phyloP scores from a whole-genome alignment of 2,329 filamentous ascomycete genomes.

The Blastomyces parvus region DNA sequence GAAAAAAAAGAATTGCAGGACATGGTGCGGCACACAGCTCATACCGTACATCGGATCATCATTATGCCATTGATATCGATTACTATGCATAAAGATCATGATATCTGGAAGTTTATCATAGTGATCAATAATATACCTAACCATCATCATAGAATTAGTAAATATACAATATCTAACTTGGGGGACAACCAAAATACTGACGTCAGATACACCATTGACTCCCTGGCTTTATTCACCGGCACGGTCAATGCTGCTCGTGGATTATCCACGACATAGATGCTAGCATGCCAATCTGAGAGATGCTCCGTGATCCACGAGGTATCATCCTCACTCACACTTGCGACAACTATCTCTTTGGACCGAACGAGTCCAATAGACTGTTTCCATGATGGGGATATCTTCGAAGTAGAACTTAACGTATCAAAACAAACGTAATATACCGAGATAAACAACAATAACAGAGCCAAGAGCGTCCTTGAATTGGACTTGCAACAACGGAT shows the following conservation, averaged over 20 bases:
- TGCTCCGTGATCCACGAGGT: conserved; percentile 31
- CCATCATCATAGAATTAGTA: neutral
- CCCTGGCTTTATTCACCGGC: conserved; percentile 33
- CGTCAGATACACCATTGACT: conserved; percentile 37
- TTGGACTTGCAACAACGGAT: neutral
- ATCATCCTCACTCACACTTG: conserved; percentile 31
- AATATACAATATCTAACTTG: neutral
- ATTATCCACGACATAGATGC: conserved; percentile 48
- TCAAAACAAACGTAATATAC: conserved; percentile 1
- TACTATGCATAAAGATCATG: conserved; percentile 37
- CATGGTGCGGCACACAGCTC: neutral
- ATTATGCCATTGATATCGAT: conserved; percentile 41
- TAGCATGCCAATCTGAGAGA: conserved; percentile 42
- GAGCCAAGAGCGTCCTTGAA: neutral
- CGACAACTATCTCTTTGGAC: conserved; percentile 25
- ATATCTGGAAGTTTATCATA: conserved; percentile 33
- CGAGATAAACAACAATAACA: neutral
- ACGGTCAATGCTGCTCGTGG: conserved; percentile 41
- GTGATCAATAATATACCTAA: conserved; percentile 37
- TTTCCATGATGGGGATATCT: neutral
- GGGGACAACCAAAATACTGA: conserved; percentile 17
- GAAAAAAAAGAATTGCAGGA: too few species aligned
- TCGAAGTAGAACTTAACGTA: neutral
- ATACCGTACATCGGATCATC: conserved; percentile 43
- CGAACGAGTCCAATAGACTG: neutral